Evolutionary conservation across 2,329 filamentous ascomycete species (phyloP).

Genomic region (Dothidotthia symphoricarpi): DNA sequence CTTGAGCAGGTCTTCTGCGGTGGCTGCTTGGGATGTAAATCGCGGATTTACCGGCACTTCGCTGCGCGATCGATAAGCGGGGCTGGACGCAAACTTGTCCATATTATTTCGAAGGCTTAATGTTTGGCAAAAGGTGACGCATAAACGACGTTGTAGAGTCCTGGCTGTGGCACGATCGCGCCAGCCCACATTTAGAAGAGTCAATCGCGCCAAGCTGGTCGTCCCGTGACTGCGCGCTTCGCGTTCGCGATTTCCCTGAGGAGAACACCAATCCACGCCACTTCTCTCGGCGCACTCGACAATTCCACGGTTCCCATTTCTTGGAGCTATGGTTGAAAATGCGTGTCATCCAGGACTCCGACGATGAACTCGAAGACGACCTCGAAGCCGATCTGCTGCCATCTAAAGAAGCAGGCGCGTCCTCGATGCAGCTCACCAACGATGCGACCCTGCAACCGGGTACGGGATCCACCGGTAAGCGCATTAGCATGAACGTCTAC

Average conservation of each 20-base stretch:
- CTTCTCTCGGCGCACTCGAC: not conserved
- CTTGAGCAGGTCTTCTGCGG: constrained; percentile 78
- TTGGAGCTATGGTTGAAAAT: constrained; percentile 10
- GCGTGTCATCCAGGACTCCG: constrained; percentile 39
- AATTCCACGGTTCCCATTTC: not conserved
- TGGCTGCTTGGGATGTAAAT: constrained; percentile 73
- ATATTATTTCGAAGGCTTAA: constrained; percentile 11
- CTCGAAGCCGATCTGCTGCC: constrained; percentile 15
- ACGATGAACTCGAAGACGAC: constrained; percentile 39
- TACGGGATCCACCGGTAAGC: constrained; percentile 34
- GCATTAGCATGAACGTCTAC: not conserved
- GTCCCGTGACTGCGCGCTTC: no score
- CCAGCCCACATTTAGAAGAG: no score
- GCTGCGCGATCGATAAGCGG: constrained; percentile 19
- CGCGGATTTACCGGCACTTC: constrained; percentile 48
- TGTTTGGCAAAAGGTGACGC: not conserved
- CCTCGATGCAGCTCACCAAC: constrained; percentile 10
- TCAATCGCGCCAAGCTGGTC: not conserved
- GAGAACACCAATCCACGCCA: constrained; percentile 3
- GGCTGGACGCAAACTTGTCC: constrained; percentile 30
- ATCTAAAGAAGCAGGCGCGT: constrained; percentile 16
- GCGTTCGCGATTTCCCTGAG: not conserved
- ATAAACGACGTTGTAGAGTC: no score
- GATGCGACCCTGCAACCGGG: constrained; percentile 9
- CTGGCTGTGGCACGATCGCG: no score